Base-by-base conservation (phyloP, 2,329 filamentous ascomycete species). In the Ophiostoma ips region DNA sequence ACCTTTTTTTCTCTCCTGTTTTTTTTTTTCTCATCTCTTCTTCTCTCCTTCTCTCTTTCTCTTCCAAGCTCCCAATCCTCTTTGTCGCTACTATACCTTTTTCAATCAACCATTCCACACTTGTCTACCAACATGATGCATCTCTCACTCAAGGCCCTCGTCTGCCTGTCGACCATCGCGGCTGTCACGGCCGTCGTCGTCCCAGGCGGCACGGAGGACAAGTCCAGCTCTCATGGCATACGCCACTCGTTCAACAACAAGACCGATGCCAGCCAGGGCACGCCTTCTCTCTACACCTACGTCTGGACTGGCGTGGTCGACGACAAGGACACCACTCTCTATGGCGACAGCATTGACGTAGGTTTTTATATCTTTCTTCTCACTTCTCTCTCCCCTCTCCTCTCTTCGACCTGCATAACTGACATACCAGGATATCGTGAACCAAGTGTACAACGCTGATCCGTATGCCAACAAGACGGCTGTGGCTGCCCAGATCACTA, bases 321-420 rank as follows among this genome's bases (percentile, higher is more conserved):
- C 19, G 12, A 31, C 11, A 34, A 19, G n/a, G 15, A 24, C 31
- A 18, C n/a, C 13, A 45, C 48, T 5, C 19, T 49, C n/a, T 45
- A 45, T 13, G 48, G 38, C 38, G 31, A 49, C 38, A 45, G 33
- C 12, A 37, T 43, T 4, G 47, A 49, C 7, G 47, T 41, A 33
- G n/a, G 36, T 15, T 11, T 43, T n/a, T 12, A 19, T 30, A 7
- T 38, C 13, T 43, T 24, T 38, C 16, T 4, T 38, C 1, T 3
- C 21, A 28, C 24, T 28, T 8, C 8, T 43, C 24, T 12, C 38
- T 24, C 7, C 18, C 3, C 5, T 37, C 12, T 41, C 38, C 19
- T 8, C 7, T 37, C 3, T 5, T 37, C 35, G 6, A 18, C 8
- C 16, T 11, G 19, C 19, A 11, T 41, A 5, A 37, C 40, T 43